Base-by-base conservation (phyloP, 2,329 filamentous ascomycete genomes). In the Delphinella strobiligena region DNA sequence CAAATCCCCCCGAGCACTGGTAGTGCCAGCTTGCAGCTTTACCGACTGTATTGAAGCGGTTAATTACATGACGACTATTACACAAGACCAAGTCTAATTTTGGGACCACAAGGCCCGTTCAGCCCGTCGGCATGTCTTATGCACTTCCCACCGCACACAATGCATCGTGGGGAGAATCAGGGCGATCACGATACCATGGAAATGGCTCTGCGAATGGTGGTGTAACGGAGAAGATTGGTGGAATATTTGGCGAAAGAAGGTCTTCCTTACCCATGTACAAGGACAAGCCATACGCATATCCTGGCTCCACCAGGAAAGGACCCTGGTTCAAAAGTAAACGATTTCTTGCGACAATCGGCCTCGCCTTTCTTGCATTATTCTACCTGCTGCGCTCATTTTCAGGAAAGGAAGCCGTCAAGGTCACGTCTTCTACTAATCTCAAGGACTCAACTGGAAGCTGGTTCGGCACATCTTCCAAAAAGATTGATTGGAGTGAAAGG, bases 201-300 rank as follows among this genome's bases (percentile, higher is more conserved):
- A 29, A 33, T 3, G 31, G 37, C 19, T 31, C 38, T 34, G 41
- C 27, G 5, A 38, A 40, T 37, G 41, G 45, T 31, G 32, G 44
- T 14, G 31, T 46, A 16, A 38, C 39, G 12, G 45, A 50, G 37
- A 75, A 73, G 45, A 67, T 85, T 27, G 73, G 72, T 37, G 70
- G 68, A 43, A 71, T 87, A 44, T 78, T 88, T 46, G 78, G 62
- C 36, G 66, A 70, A 35, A 68, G 73, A 62, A 60, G 59, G 45
- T 68, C 76, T 18, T 51, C 52, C 42, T 66, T 98, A 46, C 91
- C 91, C 34, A 88, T 96, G 82, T 98, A 98, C 68, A 98, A 98
- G 64, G 91, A 98, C 64, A 98, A 98, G 61, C 91, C 91, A n/a
- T 91, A 84, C 56, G 72, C 71, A 37, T 80, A 83, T 52, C 69